These are phyloP conservation scores for Bolboschoenoplectus hybrid DNA, from an alignment of 202 grass and related monocot genomes.

Conservation along the genomic window DNA sequence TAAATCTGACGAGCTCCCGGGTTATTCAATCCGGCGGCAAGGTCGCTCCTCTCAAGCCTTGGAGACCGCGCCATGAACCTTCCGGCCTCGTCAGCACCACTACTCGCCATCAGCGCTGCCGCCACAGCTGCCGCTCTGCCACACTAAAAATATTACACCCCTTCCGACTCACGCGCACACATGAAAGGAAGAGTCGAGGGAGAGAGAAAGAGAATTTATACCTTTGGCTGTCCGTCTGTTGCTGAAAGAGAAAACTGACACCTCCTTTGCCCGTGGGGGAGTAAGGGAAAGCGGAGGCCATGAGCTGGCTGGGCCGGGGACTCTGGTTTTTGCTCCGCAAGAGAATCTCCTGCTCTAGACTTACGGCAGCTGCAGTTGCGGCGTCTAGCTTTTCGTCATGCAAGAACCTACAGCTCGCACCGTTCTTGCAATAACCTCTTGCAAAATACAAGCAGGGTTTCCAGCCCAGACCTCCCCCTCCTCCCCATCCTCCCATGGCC, in stretches of 20 bases:
- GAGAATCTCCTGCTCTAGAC: constrained; percentile 57
- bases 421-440: constrained; percentile 74
- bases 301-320: constrained; percentile 42
- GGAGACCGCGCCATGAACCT: constrained; percentile 57
- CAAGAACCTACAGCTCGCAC: constrained; percentile 61
- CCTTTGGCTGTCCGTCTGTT: constrained; percentile 68
- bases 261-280: constrained; percentile 41
- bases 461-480: constrained; percentile 45
- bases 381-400: constrained; percentile 52
- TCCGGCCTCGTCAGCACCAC: constrained; percentile 43
- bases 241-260: constrained; percentile 52
- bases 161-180: constrained; percentile 1
- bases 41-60: constrained; percentile 53
- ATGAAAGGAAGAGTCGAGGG: background rate
- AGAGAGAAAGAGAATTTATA: constrained; percentile 27
- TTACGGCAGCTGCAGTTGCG: constrained; percentile 39
- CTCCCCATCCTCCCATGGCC: constrained; percentile 34
- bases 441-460: constrained; percentile 76
- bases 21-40: constrained; percentile 42
- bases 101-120: constrained; percentile 42
- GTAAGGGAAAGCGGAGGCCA: constrained; percentile 66
- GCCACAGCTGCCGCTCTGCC: constrained; percentile 44
- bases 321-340: constrained; percentile 46
- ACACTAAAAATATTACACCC: constrained; percentile 34
- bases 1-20: constrained; percentile 77